A percentile compares a stretch with the other conserved stretches of the same genome.
These are phyloP conservation scores for Talaromyces sp. DNA, from an alignment of 2,329 filamentous ascomycete genomes.

Conservation along the genomic window DNA sequence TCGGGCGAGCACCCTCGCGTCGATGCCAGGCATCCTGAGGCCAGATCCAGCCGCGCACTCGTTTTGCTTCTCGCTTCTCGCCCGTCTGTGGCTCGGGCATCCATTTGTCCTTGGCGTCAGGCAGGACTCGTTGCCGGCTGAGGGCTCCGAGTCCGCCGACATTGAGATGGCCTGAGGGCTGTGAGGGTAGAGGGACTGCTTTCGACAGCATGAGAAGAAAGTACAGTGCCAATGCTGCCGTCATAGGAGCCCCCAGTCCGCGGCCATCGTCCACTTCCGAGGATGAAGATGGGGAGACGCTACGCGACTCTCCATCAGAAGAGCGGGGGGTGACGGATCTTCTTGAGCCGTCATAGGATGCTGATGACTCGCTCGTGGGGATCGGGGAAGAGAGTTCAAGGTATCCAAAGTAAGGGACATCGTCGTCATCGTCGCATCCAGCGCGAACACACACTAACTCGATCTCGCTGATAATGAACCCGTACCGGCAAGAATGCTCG, in stretches of 20 bases:
- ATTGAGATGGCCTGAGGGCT: constrained; percentile 55
- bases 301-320: constrained; percentile 26
- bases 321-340: constrained; percentile 21
- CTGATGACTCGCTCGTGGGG: constrained; percentile 43
- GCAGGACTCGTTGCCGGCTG: constrained; percentile 51
- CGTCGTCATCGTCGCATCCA: constrained; percentile 55
- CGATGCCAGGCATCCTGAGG: constrained; percentile 58
- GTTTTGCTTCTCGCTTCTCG: constrained; percentile 59
- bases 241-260: constrained; percentile 40
- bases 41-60: constrained; percentile 58
- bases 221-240: constrained; percentile 57
- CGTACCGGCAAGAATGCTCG: constrained; percentile 87
- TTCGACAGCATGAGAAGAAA: constrained; percentile 64
- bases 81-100: constrained; percentile 57
- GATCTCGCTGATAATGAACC: constrained; percentile 94
- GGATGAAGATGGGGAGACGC: constrained; percentile 15
- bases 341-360: constrained; percentile 8
- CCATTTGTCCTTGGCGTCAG: constrained; percentile 55
- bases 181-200: constrained; percentile 54
- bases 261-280: neutral
- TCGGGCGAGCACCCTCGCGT: constrained; percentile 42
- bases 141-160: constrained; percentile 56
- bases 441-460: constrained; percentile 87
- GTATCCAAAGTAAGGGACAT: constrained; percentile 79
- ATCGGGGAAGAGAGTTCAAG: constrained; percentile 66